Percentiles rank a stretch among this genome's conserved stretches.
These are phyloP conservation scores for Agaricus subrufescens DNA, from an alignment of 768 basidiomycete species.

Conservation along the genomic window DNA sequence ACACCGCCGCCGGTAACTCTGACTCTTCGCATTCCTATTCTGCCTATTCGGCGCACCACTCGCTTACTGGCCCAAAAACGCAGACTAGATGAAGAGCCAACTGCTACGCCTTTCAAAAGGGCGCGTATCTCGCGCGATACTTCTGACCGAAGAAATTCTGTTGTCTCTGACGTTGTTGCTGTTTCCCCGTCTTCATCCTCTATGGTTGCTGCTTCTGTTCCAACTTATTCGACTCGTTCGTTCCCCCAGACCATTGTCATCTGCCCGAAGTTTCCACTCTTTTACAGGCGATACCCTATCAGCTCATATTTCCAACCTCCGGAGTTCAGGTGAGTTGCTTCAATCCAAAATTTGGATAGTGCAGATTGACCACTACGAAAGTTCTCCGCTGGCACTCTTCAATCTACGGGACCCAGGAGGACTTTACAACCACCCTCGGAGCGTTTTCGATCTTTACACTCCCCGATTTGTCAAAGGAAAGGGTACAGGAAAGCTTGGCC, in stretches of 20 bases:
- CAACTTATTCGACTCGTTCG: constrained; percentile 34
- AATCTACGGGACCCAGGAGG: constrained; percentile 39
- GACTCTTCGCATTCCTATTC: background rate
- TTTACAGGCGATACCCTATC: constrained; percentile 69
- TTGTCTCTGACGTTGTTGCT: background rate
- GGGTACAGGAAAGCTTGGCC: constrained; percentile 63
- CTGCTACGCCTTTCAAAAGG: constrained; percentile 1
- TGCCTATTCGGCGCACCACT: background rate
- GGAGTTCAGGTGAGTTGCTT: constrained; percentile 30
- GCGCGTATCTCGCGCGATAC: background rate
- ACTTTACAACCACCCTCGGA: constrained; percentile 55
- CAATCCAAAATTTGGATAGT: background rate
- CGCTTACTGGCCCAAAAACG: constrained; percentile 3
- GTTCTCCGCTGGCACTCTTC: constrained; percentile 33
- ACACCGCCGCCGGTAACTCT: constrained; percentile 7
- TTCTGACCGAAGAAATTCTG: background rate
- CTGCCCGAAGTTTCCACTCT: constrained; percentile 47
- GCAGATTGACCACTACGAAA: constrained; percentile 9
- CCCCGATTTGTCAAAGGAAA: constrained; percentile 72
- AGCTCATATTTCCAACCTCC: constrained; percentile 47
- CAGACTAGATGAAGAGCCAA: background rate
- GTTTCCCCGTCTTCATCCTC: background rate
- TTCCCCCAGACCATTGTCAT: constrained; percentile 47
- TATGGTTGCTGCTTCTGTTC: background rate
- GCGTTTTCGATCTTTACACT: constrained; percentile 66